Evolutionary conservation across 2,329 filamentous ascomycete genomes (phyloP), one percentile per base, ranked within the genome.

Genomic region (Alternaria triticina): DNA sequence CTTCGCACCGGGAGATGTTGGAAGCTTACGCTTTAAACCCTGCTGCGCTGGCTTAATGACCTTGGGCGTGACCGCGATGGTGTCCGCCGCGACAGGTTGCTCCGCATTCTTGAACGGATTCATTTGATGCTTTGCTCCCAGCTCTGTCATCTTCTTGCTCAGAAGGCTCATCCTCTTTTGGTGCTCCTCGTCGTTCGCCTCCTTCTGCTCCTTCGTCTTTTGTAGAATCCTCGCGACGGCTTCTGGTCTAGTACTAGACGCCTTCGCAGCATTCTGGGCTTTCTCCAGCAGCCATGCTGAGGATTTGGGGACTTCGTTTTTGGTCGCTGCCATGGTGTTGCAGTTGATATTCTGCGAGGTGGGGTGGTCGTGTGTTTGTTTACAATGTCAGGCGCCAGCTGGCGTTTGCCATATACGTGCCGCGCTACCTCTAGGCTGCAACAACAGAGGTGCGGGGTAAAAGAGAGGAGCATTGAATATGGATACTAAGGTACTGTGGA

Each of bases 281-380:
- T n/a, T 43, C 10, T 46, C 46, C 5, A 52, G 13, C 36, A 68
- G 50, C 60, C 52, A 63, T 46, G 33, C 54, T 22, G 57, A 58
- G 3, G 54, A 13, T 22, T 44, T 52, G 40, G 17, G 13, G n/a
- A 51, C 15, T 11, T 52, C 12, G 22, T 46, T 51, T 0, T 51
- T 54, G 20, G 45, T 5, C 1, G 6, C 6, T 25, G 17, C 43
- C 59, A 63, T 63, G 5, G 36, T 54, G 50, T 43, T 40, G 25
- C 46, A 15, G n/a, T 45, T 58, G 50, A 22, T 47, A 36, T 25
- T 36, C 15, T 47, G 28, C 52, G 10, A 33, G 25, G 27, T 25
- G 27, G 30, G 28, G 40, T 45, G n/a, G 36, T 36, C 6, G 23
- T 51, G 52, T 43, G 46, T 36, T 40, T 36, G 13, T 57, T 44